Evolutionary conservation across 208 protist genomes (phyloP), one percentile per base, ranked within the genome.

Genomic region (Trypanosoma vivax): DNA sequence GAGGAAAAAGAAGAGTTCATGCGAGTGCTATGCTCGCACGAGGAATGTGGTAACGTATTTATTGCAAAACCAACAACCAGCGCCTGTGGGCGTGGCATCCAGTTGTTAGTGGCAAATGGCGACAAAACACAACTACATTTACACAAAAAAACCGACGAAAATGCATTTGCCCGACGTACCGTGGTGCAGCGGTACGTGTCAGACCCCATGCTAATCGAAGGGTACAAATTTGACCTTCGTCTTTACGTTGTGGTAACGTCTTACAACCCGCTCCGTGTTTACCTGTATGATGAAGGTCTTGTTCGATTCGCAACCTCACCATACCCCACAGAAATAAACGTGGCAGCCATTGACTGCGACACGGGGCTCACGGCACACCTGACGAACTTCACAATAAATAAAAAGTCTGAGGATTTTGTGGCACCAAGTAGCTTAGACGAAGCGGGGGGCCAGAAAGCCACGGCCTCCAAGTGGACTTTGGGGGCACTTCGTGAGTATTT

Each of bases 341-440:
- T 45, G 11, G 16, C 16, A 7, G 13, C 10, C 5, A 27, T 79
- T 9, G 65, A 51, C 7, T 40, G 57, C 28, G 34, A 55, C 2
- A 28, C 29, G 7, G 47, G 33, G 19, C 52, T 91, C 23, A 83
- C 75, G 10, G 79, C 79, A 33, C 83, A 91, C 45, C 52, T 91
- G n/a, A 96, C 91, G 24, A 96, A 96, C 63, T 96, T 93, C 60
- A 83, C 79, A 0, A 41, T 96, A 34, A 94, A 92, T 65, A 93
- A 94, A 45, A 73, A 76, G 19, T 57, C 40, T 0, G 66, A 65
- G 27, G 61, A 74, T 19, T 90, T 79, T 67, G 38, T 65, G 11
- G 24, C 33, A 5, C 67, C 70, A 10, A 25, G 25, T 25, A 42
- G 28, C 3, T 41, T 18, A 11, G 33, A 29, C 9, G 39, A 25